These are phyloP conservation scores for Sarocladium strictum DNA, from an alignment of 2,329 filamentous ascomycete species.

Conservation along the genomic window DNA sequence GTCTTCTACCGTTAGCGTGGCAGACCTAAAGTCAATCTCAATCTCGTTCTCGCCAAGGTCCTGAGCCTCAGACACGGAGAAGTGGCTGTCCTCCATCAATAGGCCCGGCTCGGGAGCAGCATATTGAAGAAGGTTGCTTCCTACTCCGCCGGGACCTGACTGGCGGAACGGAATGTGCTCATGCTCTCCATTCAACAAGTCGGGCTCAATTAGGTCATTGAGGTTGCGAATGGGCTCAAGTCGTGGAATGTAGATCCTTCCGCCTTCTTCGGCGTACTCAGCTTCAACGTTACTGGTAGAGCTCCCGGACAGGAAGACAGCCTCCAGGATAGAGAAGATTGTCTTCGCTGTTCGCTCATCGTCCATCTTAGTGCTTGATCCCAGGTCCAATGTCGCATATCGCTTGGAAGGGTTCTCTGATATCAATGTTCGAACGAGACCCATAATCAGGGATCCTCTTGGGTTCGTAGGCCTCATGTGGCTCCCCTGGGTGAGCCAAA, in stretches of 20 bases:
- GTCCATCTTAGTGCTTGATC: conserved; percentile 15
- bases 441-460: conserved; percentile 33
- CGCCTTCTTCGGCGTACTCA: conserved; percentile 36
- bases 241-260: conserved; percentile 37
- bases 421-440: conserved; percentile 39
- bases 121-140: too few relatives aligned
- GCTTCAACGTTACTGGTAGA: neutral
- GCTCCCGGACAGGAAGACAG: neutral
- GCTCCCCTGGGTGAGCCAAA: conserved; percentile 43
- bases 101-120: too few relatives aligned
- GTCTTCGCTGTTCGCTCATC: conserved; percentile 12
- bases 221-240: conserved; percentile 32
- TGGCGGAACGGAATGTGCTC: conserved; percentile 19
- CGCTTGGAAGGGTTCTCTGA: conserved; percentile 41
- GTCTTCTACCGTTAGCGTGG: conserved; percentile 30
- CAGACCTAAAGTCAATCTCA: conserved; percentile 31
- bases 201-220: conserved; percentile 39
- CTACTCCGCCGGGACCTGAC: too few relatives aligned
- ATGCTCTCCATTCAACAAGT: conserved; percentile 5
- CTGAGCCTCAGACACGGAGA: conserved; percentile 13
- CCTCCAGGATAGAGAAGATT: conserved; percentile 21
- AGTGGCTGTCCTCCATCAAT: conserved; percentile 19
- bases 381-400: conserved; percentile 39
- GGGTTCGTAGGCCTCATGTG: conserved; percentile 30
- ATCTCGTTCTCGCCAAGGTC: conserved; percentile 28